These are phyloP conservation scores for Pyrenochaeta sp. DNA, from an alignment of 2,329 filamentous ascomycete species.

Conservation along the genomic window DNA sequence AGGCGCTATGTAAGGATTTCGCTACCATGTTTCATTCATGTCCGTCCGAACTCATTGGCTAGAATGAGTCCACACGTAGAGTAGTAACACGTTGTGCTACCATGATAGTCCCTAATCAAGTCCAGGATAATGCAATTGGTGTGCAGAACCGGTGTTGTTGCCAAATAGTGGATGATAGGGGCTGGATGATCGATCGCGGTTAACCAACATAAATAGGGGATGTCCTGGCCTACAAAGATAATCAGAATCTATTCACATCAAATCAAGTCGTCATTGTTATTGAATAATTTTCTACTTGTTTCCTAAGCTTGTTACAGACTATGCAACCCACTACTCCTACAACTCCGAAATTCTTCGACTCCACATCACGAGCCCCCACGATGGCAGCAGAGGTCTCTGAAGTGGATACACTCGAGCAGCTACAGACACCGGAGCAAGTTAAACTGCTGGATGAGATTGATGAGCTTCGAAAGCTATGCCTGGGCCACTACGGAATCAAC, in stretches of 20 bases:
- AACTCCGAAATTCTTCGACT: constrained; percentile 5
- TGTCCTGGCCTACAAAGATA: neutral
- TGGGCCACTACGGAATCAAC: constrained; percentile 42
- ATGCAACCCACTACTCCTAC: neutral
- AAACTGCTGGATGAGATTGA: constrained; percentile 63
- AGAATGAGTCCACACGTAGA: neutral
- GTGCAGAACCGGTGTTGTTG: neutral
- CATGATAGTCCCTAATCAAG: neutral
- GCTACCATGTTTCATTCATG: neutral
- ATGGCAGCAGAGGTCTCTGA: constrained; percentile 21
- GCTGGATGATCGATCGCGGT: neutral
- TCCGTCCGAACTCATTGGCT: neutral
- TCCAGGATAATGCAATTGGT: neutral
- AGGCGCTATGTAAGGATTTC: neutral
- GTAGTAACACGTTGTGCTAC: neutral
- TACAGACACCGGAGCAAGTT: constrained; percentile 45
- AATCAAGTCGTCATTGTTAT: too few relatives aligned
- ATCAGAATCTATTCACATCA: neutral
- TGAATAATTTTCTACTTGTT: too few relatives aligned
- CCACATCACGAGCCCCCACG: constrained; percentile 1
- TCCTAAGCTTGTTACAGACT: neutral
- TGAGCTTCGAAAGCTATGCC: constrained; percentile 48
- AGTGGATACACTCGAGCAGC: constrained; percentile 27
- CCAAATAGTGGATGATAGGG: neutral
- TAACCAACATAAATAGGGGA: neutral